Conservation (phyloP, 2,329 filamentous ascomycete species). For the Xylariaceae sp. region DNA sequence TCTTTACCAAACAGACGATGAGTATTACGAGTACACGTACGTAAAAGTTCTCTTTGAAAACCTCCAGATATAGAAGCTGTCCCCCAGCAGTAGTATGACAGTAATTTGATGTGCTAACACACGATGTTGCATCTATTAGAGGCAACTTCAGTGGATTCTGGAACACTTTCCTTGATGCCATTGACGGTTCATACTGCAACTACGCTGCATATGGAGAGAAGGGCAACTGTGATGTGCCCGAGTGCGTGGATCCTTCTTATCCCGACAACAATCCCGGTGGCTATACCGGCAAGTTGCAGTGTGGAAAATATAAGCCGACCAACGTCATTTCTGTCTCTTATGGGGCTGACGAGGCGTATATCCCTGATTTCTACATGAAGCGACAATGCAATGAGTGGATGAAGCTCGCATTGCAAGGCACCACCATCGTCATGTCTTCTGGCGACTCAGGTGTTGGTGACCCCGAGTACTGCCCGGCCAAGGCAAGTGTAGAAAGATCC, state of each 20-base stretch:
- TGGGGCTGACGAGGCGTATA: constrained; percentile 14
- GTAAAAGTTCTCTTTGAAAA: too few relatives aligned
- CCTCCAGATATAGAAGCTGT: too few relatives aligned
- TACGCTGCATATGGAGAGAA: constrained; percentile 24
- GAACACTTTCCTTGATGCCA: constrained; percentile 22
- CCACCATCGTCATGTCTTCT: constrained; percentile 18
- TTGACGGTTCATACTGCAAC: constrained; percentile 26
- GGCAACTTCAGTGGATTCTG: constrained; percentile 32
- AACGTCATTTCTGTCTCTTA: constrained; percentile 23
- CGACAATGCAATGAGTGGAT: constrained; percentile 22
- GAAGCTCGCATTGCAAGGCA: constrained; percentile 21
- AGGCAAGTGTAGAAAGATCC: too few relatives aligned
- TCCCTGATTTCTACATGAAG: constrained; percentile 19
- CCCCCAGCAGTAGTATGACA: too few relatives aligned
- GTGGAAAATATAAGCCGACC: constrained; percentile 20
- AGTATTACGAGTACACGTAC: constrained; percentile 25
- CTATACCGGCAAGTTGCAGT: constrained; percentile 20
- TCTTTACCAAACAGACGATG: constrained; percentile 24
- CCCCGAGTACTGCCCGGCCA: constrained; percentile 35
- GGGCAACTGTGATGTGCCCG: constrained; percentile 19
- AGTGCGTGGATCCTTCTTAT: constrained; percentile 21
- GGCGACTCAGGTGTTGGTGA: constrained; percentile 20
- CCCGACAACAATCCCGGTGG: constrained; percentile 18
- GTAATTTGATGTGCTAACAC: too few relatives aligned
- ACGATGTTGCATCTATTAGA: too few relatives aligned